These are phyloP conservation scores for Fusarium sp. DNA, from an alignment of 2,329 filamentous ascomycete species.

Conservation along the genomic window DNA sequence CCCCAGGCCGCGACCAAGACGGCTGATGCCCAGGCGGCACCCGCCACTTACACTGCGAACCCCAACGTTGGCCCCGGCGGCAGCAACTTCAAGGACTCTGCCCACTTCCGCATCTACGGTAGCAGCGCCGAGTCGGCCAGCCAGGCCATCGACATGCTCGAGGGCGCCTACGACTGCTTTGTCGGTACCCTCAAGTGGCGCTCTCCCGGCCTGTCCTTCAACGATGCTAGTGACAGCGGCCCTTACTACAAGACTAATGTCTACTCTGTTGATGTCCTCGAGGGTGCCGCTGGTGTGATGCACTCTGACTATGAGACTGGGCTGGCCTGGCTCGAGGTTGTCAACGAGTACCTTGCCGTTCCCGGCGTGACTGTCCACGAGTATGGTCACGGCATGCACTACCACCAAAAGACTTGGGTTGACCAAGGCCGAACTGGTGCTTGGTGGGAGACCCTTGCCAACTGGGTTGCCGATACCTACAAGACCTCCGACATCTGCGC, in stretches of 20 bases:
- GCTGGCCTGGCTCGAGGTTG: slow-evolving; percentile 61
- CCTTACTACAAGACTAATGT: slow-evolving; percentile 64
- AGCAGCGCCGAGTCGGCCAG: slow-evolving; percentile 39
- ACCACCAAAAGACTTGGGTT: slow-evolving; percentile 61
- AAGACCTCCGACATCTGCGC: slow-evolving; percentile 62
- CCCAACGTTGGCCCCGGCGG: slow-evolving; percentile 53
- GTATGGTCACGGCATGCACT: slow-evolving; percentile 65
- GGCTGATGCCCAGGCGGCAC: slow-evolving; percentile 24
- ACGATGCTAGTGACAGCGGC: slow-evolving; percentile 53
- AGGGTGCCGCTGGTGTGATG: slow-evolving; percentile 60
- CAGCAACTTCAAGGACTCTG: slow-evolving; percentile 52
- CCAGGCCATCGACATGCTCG: slow-evolving; percentile 58
- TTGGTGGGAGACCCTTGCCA: slow-evolving; percentile 68
- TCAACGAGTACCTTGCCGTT: slow-evolving; percentile 55
- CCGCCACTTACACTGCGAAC: slow-evolving; percentile 50
- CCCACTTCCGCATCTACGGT: slow-evolving; percentile 60
- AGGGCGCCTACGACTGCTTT: slow-evolving; percentile 63
- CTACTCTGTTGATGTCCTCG: slow-evolving; percentile 58
- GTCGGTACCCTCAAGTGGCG: slow-evolving; percentile 57
- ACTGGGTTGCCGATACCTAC: slow-evolving; percentile 66
- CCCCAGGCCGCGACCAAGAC: slow-evolving; percentile 30
- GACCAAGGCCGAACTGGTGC: slow-evolving; percentile 62
- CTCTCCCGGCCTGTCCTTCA: slow-evolving; percentile 57
- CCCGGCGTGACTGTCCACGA: slow-evolving; percentile 65
- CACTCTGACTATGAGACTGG: slow-evolving; percentile 58